Evolutionary conservation across 2,329 filamentous ascomycete species (phyloP), one percentile per base, ranked within the genome.

Genomic region (Helicocarpus griseus): DNA sequence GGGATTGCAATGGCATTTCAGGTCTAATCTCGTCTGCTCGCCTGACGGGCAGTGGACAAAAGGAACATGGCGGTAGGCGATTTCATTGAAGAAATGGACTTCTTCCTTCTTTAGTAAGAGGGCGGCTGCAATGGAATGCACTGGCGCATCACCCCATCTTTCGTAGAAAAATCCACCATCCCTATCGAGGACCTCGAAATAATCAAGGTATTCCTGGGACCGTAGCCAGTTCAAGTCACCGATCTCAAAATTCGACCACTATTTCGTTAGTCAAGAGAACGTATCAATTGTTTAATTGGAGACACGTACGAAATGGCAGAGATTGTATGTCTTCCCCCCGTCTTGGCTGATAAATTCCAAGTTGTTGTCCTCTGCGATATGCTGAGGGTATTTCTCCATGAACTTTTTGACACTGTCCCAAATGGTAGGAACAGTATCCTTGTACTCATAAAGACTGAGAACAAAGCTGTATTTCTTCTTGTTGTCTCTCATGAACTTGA

Each of bases 241-340:
- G 60, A 98, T 85, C 70, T 98, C 93, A 61, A 98, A 98, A 77
- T 98, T 98, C 65, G 91, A 97, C 93, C 93, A 98, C 87, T 91
- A 48, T 17, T 40, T 43, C 17, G n/a, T 48, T 33, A 50, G 39
- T 35, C 22, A 19, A 24, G 21, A 22, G 24, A 46, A 21, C 31
- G 7, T 21, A 29, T 19, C 26, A 21, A 45, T 11, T 17, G 5
- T 26, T n/a, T 17, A 19, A 19, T 14, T n/a, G 40, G 22, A n/a
- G 13, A 4, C 22, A 78, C 86, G 71, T 79, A 91, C 87, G 69
- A 98, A 96, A 69, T 98, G 93, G 75, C 93, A 98, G 68, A 90
- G 83, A 75, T 97, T 98, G 76, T 97, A 98, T 5, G 81, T 89
- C 54, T 93, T 83, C 54, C 94, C 93, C 49, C 81, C 83, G 61